A percentile compares a stretch with the other conserved stretches of the same genome.
These are phyloP conservation scores for Penicillium parvum DNA, from an alignment of 495 filamentous ascomycete species.

Conservation along the genomic window DNA sequence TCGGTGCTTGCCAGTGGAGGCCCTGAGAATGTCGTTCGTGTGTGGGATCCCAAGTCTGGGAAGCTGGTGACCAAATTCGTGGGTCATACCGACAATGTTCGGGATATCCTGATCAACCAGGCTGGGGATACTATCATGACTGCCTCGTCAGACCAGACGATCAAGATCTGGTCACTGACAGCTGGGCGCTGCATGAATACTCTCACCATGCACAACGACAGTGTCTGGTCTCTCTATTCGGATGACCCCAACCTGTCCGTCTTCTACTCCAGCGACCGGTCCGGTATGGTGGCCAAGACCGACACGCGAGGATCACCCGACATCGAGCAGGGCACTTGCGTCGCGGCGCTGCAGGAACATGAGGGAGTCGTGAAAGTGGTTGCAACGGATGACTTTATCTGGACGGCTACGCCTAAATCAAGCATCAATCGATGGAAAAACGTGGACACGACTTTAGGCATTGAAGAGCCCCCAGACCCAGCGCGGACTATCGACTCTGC, in stretches of 20 bases:
- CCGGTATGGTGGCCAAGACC: conserved; percentile 89
- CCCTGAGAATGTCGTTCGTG: conserved; percentile 84
- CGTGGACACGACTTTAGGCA: conserved; percentile 66
- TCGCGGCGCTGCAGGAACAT: conserved; percentile 87
- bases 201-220: conserved; percentile 96
- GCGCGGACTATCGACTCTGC: conserved; percentile 41
- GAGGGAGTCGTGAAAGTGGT: conserved; percentile 85
- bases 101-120: conserved; percentile 83
- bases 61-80: conserved; percentile 93
- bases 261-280: conserved; percentile 91
- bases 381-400: conserved; percentile 74
- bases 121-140: conserved; percentile 89
- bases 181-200: conserved; percentile 96
- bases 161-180: conserved; percentile 96
- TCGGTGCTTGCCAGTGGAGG: conserved; percentile 86
- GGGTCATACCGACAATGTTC: conserved; percentile 94
- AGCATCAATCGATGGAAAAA: conserved; percentile 94
- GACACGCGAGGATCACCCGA: conserved; percentile 75
- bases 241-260: conserved; percentile 78
- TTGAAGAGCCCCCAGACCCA: conserved; percentile 52
- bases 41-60: conserved; percentile 90
- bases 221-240: conserved; percentile 94
- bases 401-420: conserved; percentile 90
- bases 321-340: conserved; percentile 81
- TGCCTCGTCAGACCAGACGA: conserved; percentile 90